These are phyloP conservation scores for Lachancea waltii DNA, from an alignment of 805 yeast species.

Conservation along the genomic window DNA sequence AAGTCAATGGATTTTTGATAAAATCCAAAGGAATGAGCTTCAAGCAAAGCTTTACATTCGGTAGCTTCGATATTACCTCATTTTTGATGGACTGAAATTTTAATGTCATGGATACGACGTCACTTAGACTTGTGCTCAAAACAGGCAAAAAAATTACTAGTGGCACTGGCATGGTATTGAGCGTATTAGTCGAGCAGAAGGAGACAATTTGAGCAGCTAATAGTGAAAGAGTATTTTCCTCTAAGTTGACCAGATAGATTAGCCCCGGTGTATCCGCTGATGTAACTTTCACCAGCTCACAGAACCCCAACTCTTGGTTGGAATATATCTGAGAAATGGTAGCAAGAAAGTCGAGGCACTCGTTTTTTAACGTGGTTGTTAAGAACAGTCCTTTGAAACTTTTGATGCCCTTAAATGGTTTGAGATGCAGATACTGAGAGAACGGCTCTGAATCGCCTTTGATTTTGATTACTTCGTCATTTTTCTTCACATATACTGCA, in stretches of 20 bases:
- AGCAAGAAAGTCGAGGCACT: constrained; percentile 27
- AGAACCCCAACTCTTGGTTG: constrained; percentile 32
- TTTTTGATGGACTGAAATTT: constrained; percentile 43
- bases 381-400: constrained; percentile 48
- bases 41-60: constrained; percentile 25
- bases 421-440: constrained; percentile 56
- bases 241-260: constrained; percentile 22
- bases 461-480: constrained; percentile 35
- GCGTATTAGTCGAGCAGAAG: constrained; percentile 28
- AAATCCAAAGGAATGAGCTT: constrained; percentile 40
- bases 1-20: constrained; percentile 32
- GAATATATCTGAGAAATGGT: constrained; percentile 30
- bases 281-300: constrained; percentile 28
- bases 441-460: constrained; percentile 42
- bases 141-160: constrained; percentile 29
- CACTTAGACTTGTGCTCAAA: constrained; percentile 28
- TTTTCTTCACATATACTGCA: constrained; percentile 27
- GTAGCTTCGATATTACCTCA: constrained; percentile 28
- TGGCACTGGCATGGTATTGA: constrained; percentile 24
- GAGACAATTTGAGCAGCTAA: constrained; percentile 41
- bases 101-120: constrained; percentile 42
- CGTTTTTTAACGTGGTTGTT: constrained; percentile 25
- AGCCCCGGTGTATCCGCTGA: constrained; percentile 26
- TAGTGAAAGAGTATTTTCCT: constrained; percentile 44
- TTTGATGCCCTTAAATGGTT: constrained; percentile 46